A percentile compares a stretch with the other conserved stretches of the same genome.
phyloP scores from a whole-genome alignment of 2,329 filamentous ascomycete genomes.

The Monosporascus sp. region DNA sequence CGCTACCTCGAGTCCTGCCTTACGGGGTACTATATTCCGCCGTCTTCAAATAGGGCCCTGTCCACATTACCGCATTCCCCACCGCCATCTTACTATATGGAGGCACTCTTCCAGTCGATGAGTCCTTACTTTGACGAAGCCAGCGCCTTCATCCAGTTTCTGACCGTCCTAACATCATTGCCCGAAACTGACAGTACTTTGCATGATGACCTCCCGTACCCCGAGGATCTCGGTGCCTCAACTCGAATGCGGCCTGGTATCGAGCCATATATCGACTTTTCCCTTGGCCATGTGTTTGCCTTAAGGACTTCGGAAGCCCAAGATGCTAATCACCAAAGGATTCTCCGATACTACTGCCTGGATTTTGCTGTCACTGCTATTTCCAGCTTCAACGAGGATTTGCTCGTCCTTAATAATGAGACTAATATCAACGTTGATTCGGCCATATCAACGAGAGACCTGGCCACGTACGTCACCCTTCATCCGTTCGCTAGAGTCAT shows the following conservation, averaged over 20 bases:
- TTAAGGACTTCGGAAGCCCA: slow-evolving; percentile 60
- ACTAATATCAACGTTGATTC: slow-evolving; percentile 71
- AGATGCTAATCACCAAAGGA: slow-evolving; percentile 64
- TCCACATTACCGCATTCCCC: slow-evolving; percentile 28
- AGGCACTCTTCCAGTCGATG: slow-evolving; percentile 68
- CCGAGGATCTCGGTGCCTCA: slow-evolving; percentile 73
- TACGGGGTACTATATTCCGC: slow-evolving; percentile 47
- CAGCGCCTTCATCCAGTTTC: slow-evolving; percentile 73
- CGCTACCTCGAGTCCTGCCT: slow-evolving; percentile 74
- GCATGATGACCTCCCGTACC: slow-evolving; percentile 77
- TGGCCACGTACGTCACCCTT: slow-evolving; percentile 75
- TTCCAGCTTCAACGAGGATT: slow-evolving; percentile 86
- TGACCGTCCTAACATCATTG: slow-evolving; percentile 68
- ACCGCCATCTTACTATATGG: slow-evolving; percentile 37
- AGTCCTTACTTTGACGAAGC: slow-evolving; percentile 79
- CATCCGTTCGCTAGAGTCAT: slow-evolving; percentile 93
- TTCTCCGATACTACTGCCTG: slow-evolving; percentile 75
- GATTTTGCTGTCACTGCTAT: slow-evolving; percentile 78
- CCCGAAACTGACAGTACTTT: slow-evolving; percentile 55
- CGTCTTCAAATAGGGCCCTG: slow-evolving; percentile 18
- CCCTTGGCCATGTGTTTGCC: slow-evolving; percentile 72
- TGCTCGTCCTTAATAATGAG: slow-evolving; percentile 79
- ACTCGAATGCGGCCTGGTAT: slow-evolving; percentile 77
- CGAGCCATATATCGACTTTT: slow-evolving; percentile 88
- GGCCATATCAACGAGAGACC: slow-evolving; percentile 67